Evolutionary conservation across 2,329 filamentous ascomycete genomes (phyloP).

Genomic region (Emmonsiellopsis sp.): DNA sequence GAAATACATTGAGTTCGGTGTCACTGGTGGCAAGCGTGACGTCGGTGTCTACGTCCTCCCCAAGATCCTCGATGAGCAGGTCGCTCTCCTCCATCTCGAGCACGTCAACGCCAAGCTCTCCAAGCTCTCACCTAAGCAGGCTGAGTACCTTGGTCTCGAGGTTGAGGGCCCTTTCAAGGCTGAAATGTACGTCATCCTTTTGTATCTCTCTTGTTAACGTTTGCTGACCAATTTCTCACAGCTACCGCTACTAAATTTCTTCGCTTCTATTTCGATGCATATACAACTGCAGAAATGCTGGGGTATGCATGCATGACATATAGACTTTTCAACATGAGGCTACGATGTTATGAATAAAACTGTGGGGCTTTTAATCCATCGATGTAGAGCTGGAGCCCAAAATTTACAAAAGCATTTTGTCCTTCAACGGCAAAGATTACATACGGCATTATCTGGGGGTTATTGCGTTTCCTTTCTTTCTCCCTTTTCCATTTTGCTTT

Average conservation of each 20-base stretch:
- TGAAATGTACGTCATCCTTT: slow-evolving; percentile 57
- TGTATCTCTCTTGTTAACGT: neutral
- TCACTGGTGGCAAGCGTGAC: slow-evolving; percentile 80
- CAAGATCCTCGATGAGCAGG: slow-evolving; percentile 99
- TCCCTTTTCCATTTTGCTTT: neutral
- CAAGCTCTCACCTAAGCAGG: slow-evolving; percentile 74
- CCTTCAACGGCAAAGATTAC: slow-evolving; percentile 52
- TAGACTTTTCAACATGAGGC: slow-evolving; percentile 48
- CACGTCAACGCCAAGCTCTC: slow-evolving; percentile 94
- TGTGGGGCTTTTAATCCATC: slow-evolving; percentile 28
- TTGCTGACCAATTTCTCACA: slow-evolving; percentile 25
- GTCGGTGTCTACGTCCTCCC: slow-evolving; percentile 93
- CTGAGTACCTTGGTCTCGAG: slow-evolving; percentile 85
- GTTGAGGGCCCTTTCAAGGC: slow-evolving; percentile 90
- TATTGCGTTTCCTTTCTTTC: neutral
- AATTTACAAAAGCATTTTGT: slow-evolving; percentile 24
- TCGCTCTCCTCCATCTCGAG: slow-evolving; percentile 82
- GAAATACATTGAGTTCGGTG: slow-evolving; percentile 95
- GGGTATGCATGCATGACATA: slow-evolving; percentile 21
- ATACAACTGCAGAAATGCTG: slow-evolving; percentile 12
- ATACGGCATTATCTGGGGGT: slow-evolving; percentile 3
- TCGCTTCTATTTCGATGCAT: slow-evolving; percentile 15
- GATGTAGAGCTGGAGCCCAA: slow-evolving; percentile 34
- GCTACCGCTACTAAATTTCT: slow-evolving; percentile 58
- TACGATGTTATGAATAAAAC: slow-evolving; percentile 53